Evolutionary conservation across 495 filamentous ascomycete genomes (phyloP).

Genomic region (Podospora sp.): DNA sequence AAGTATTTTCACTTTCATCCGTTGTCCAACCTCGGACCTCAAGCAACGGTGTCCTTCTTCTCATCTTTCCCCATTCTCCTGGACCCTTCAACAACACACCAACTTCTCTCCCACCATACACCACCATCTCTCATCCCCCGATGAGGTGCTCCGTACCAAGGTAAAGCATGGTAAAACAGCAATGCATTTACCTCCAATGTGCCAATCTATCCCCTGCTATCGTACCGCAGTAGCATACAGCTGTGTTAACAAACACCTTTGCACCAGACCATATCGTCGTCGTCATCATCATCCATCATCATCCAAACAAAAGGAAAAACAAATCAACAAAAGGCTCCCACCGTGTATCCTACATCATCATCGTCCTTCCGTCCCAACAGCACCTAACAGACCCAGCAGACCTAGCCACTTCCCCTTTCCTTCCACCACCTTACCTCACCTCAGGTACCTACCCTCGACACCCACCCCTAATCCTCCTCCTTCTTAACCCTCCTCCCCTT

Average conservation of each 20-base stretch:
- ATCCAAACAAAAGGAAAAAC: background rate
- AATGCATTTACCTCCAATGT: background rate
- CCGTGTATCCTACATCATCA: background rate
- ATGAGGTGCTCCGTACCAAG: too few relatives aligned
- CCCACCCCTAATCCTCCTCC: constrained; percentile 14
- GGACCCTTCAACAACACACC: background rate
- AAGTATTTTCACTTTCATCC: background rate
- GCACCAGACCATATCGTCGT: background rate
- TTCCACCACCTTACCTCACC: too few relatives aligned
- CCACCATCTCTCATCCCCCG: too few relatives aligned
- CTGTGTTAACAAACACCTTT: background rate
- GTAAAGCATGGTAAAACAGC: background rate
- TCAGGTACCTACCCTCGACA: too few relatives aligned
- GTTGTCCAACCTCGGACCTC: background rate
- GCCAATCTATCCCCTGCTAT: background rate
- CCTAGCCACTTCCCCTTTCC: background rate
- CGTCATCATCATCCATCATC: background rate
- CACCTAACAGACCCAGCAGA: background rate
- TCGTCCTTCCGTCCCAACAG: background rate
- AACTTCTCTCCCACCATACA: too few relatives aligned
- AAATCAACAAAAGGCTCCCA: background rate
- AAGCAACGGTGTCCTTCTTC: too few relatives aligned
- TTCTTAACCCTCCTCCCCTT: constrained; percentile 21
- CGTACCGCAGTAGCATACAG: background rate
- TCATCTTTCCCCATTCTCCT: too few relatives aligned